Evolutionary conservation across 495 filamentous ascomycete genomes (phyloP), one percentile per base, ranked within the genome.

Genomic region (Aspergillus diversus): DNA sequence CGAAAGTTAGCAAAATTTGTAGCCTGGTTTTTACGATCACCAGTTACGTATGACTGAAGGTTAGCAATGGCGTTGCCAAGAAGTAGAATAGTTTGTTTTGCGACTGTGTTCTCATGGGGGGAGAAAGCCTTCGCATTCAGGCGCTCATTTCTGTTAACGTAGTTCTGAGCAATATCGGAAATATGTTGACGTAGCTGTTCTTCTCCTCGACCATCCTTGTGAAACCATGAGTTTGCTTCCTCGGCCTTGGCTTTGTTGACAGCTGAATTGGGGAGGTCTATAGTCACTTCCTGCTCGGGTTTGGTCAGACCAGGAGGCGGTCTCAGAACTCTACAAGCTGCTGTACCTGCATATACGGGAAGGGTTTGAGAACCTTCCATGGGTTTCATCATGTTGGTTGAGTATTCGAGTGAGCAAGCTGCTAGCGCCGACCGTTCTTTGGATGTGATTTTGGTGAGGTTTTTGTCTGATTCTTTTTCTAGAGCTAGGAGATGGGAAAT

Each of bases 171-270:
- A 57, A 71, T 63, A 2, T 48, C 49, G 17, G 47, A 42, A 47
- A 74, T 66, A 33, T 70, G 63, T 34, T 60, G 50, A 9, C 66
- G 71, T 46, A 70, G 42, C 11, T 61, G 11, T 4, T 69, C 65
- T 31, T 68, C 53, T n/a, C 66, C 59, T 16, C 63, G 64, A 31
- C 39, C 21, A 52, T 71, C 71, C 17, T 33, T 60, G 39, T 67
- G 69, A 35, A 76, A 76, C 73, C 73, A 76, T 31, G 47, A 21
- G 7, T 71, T 55, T 13, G 70, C 57, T 17, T 69, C 68, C 34
- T 65, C 55, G 16, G 65, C 34, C 59, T 67, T 67, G 11, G 56
- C 55, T 33, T 66, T 31, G 7, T 27, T 43, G 16, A 53, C 3
- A 5, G 9, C 17, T 42, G 35, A 5, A 27, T 37, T 15, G 12